phyloP scores from a whole-genome alignment of 306 rosid genomes.

The Inga leiocalycina region DNA sequence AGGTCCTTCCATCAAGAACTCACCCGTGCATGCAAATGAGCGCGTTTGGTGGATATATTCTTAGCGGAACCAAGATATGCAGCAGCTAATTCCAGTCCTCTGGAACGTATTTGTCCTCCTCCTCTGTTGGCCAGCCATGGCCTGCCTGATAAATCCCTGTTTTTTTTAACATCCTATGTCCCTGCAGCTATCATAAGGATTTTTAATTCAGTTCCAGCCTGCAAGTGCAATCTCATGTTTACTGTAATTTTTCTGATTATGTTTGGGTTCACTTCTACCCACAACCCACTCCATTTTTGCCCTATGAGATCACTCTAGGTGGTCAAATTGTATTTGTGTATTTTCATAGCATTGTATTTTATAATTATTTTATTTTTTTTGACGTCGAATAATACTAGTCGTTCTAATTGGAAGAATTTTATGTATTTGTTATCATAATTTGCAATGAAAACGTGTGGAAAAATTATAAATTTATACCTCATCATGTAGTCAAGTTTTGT shows the following conservation, averaged over 20 bases:
- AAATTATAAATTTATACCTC: not conserved
- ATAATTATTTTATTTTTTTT: conserved; percentile 4
- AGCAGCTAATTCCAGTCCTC: conserved; percentile 36
- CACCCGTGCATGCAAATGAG: conserved; percentile 95
- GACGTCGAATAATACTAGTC: not conserved
- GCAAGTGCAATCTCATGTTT: conserved; percentile 14
- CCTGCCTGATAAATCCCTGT: conserved; percentile 10
- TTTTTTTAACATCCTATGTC: not conserved
- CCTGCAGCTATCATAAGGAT: not conserved
- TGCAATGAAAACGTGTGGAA: not conserved
- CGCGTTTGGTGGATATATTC: conserved; percentile 91
- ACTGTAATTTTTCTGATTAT: not conserved
- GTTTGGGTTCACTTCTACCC: not conserved
- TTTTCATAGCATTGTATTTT: conserved; percentile 30
- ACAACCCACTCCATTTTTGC: not conserved
- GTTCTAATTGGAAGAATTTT: not conserved
- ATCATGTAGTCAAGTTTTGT: not conserved
- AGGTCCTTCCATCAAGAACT: conserved; percentile 96
- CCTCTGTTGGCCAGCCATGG: conserved; percentile 3
- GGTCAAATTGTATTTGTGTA: conserved; percentile 1
- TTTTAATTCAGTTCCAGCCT: not conserved
- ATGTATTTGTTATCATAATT: not conserved
- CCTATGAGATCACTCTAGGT: not conserved
- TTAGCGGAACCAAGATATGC: conserved; percentile 81
- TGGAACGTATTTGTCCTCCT: not conserved